Conservation (phyloP, 1,284 basidiomycete species). For the Gastroboletus turbinatus region DNA sequence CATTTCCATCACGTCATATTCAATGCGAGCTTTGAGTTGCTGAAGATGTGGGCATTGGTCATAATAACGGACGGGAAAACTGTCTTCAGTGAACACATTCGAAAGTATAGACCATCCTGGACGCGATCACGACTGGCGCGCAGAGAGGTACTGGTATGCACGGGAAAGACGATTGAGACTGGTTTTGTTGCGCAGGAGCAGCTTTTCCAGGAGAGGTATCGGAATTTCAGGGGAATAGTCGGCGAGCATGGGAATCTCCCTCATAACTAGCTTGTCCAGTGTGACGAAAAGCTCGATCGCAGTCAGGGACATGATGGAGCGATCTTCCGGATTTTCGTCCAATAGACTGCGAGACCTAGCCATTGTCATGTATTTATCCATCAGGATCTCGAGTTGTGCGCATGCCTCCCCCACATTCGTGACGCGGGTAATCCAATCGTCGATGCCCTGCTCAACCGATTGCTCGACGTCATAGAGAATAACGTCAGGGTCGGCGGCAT, state of each 20-base stretch:
- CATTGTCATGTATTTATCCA: constrained; percentile 10
- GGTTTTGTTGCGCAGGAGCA: constrained; percentile 36
- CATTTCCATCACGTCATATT: too few relatives aligned
- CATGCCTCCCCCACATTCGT: background rate
- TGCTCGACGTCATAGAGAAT: too few relatives aligned
- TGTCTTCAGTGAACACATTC: constrained; percentile 14
- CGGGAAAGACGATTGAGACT: constrained; percentile 30
- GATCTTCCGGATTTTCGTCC: background rate
- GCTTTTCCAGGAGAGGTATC: too few relatives aligned
- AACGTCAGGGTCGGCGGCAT: too few relatives aligned
- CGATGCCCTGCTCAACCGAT: constrained; percentile 25
- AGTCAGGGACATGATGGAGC: constrained; percentile 38
- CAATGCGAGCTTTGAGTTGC: too few relatives aligned
- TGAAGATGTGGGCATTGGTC: too few relatives aligned
- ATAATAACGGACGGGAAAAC: background rate
- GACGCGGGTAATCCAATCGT: constrained; percentile 28
- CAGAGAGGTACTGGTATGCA: constrained; percentile 4
- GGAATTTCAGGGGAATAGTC: too few relatives aligned
- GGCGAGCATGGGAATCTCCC: too few relatives aligned
- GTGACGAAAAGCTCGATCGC: constrained; percentile 41
- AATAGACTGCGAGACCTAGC: background rate
- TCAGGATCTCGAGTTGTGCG: too few relatives aligned
- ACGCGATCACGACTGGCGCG: too few relatives aligned
- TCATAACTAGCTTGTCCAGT: too few relatives aligned
- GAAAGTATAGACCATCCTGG: constrained; percentile 14